Evolutionary conservation across 257 asterid genomes (phyloP).

Genomic region (Anisodus tanguticus): DNA sequence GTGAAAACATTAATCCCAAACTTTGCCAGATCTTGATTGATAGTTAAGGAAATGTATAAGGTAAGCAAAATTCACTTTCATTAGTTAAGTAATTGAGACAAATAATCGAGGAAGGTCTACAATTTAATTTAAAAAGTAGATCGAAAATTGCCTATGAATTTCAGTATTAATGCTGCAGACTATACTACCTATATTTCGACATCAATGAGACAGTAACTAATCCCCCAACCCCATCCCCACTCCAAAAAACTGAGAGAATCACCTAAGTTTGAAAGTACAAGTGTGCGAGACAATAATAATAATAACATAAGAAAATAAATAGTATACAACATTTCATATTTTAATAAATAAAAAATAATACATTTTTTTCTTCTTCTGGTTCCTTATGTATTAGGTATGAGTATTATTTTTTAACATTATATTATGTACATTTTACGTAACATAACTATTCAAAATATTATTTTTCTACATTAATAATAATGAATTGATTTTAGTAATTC

Average conservation of each 20-base stretch:
- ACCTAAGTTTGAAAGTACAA: not conserved
- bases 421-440: too few species aligned
- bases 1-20: not conserved
- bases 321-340: too few species aligned
- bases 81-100: conserved; percentile 17
- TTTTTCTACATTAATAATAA: too few species aligned
- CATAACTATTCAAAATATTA: too few species aligned
- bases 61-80: not conserved
- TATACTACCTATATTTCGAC: not conserved
- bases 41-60: not conserved
- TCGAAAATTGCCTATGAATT: not conserved
- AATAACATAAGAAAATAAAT: too few species aligned
- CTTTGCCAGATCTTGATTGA: not conserved
- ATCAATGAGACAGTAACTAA: not conserved
- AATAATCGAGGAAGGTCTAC: not conserved
- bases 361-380: too few species aligned
- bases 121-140: too few species aligned
- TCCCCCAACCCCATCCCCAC: too few species aligned
- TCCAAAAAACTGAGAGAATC: not conserved
- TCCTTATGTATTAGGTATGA: too few species aligned
- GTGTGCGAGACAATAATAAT: not conserved
- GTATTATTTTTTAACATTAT: too few species aligned
- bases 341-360: too few species aligned
- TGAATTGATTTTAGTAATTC: too few species aligned
- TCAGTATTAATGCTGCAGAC: not conserved